A percentile compares a stretch with the other conserved stretches of the same genome.
Evolutionary conservation across 805 yeast genomes (phyloP).

Genomic region (Candida parachauliodes): DNA sequence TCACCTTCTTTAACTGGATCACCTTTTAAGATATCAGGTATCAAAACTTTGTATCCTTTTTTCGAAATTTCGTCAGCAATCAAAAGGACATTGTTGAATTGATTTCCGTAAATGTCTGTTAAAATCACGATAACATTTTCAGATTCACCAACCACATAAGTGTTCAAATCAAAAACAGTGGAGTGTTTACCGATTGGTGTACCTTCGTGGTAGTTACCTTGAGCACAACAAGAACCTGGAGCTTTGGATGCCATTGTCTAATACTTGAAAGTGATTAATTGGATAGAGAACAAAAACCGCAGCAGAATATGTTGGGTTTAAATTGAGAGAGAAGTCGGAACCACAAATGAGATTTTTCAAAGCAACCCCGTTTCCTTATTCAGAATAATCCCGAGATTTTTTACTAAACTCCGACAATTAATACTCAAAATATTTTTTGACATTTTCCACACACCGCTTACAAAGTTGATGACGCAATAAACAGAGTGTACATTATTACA

Average conservation of each 20-base stretch:
- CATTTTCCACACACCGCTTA: too few species aligned
- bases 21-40: constrained; percentile 73
- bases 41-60: constrained; percentile 58
- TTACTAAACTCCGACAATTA: too few species aligned
- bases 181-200: constrained; percentile 41
- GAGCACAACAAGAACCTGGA: constrained; percentile 48
- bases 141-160: constrained; percentile 28
- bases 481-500: too few species aligned
- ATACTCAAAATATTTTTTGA: too few species aligned
- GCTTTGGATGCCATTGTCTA: constrained; percentile 45
- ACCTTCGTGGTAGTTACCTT: constrained; percentile 47
- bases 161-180: constrained; percentile 39
- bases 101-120: constrained; percentile 69
- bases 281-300: too few species aligned
- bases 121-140: constrained; percentile 56
- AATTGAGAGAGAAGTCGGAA: too few species aligned
- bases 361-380: too few species aligned
- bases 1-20: constrained; percentile 25
- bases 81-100: constrained; percentile 53
- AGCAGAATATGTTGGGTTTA: too few species aligned
- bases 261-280: too few species aligned
- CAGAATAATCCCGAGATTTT: too few species aligned
- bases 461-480: too few species aligned
- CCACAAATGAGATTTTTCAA: too few species aligned
- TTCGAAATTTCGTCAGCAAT: constrained; percentile 65